phyloP scores from a whole-genome alignment of 1,139 yeast species.

The Debaryomyces robertsiae region DNA sequence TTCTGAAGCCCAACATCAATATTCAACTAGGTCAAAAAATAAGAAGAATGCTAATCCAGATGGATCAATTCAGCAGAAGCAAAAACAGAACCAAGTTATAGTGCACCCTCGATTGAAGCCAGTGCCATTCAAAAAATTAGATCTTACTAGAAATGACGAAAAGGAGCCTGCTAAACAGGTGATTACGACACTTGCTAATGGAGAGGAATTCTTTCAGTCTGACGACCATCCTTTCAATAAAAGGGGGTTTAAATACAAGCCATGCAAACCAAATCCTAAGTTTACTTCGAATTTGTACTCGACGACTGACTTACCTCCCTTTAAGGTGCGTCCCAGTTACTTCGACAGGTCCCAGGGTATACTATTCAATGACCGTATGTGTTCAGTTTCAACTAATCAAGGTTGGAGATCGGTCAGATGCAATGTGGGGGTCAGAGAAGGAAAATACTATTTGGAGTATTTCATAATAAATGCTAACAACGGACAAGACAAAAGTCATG shows the following conservation, averaged over 20 bases:
- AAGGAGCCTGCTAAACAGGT: slow-evolving; percentile 12
- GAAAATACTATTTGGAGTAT: slow-evolving; percentile 79
- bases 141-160: slow-evolving; percentile 23
- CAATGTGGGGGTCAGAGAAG: slow-evolving; percentile 77
- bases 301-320: slow-evolving; percentile 77
- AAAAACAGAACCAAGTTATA: slow-evolving; percentile 32
- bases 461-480: slow-evolving; percentile 52
- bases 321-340: slow-evolving; percentile 58
- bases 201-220: slow-evolving; percentile 42
- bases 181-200: slow-evolving; percentile 15
- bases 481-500: slow-evolving; percentile 50
- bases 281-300: slow-evolving; percentile 66
- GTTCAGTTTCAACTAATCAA: slow-evolving; percentile 52
- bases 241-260: slow-evolving; percentile 79
- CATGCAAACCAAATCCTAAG: slow-evolving; percentile 72
- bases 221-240: slow-evolving; percentile 83
- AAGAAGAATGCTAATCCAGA: slow-evolving; percentile 19
- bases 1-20: slow-evolving; percentile 16
- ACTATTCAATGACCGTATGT: slow-evolving; percentile 44
- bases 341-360: slow-evolving; percentile 75
- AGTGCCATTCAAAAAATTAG: slow-evolving; percentile 40
- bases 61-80: slow-evolving; percentile 24
- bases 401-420: slow-evolving; percentile 87
- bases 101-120: slow-evolving; percentile 52
- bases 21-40: slow-evolving; percentile 31